Conservation (phyloP, 2,329 filamentous ascomycete species). For the Dendryphion nanum region DNA sequence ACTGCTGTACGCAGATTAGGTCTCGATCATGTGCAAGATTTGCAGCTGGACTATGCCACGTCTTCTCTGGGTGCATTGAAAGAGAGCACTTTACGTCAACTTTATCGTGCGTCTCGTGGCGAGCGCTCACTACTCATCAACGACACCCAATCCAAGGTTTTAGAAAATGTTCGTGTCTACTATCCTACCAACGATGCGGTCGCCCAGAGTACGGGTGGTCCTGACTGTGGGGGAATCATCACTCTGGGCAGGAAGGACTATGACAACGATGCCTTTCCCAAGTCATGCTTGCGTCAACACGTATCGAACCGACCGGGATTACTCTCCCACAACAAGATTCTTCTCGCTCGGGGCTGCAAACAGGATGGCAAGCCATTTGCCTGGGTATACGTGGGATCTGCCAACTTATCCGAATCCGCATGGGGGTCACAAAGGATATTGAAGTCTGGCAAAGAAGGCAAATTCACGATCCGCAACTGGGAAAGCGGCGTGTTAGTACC, state of each 20-base stretch:
- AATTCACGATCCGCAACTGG: conserved; percentile 88
- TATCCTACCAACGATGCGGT: conserved; percentile 47
- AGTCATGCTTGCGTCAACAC: conserved; percentile 70
- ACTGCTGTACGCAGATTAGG: conserved; percentile 53
- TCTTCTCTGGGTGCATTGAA: conserved; percentile 81
- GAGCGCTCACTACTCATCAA: conserved; percentile 6
- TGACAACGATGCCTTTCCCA: conserved; percentile 65
- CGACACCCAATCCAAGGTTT: conserved; percentile 6
- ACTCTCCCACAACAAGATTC: conserved; percentile 84
- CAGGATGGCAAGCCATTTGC: conserved; percentile 44
- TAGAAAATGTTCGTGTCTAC: conserved; percentile 27
- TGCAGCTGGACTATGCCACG: conserved; percentile 73
- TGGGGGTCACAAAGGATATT: conserved; percentile 83
- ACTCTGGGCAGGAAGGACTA: conserved; percentile 75
- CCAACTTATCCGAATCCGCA: conserved; percentile 89
- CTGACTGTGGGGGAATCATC: conserved; percentile 70
- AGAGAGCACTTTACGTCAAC: conserved; percentile 60
- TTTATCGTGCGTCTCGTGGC: conserved; percentile 59
- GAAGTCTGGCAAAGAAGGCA: conserved; percentile 63
- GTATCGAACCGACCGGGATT: conserved; percentile 68
- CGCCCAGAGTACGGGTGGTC: conserved; percentile 61
- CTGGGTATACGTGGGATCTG: conserved; percentile 87
- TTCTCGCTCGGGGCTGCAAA: conserved; percentile 31
- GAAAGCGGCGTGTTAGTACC: conserved; percentile 86
- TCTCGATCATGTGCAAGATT: conserved; percentile 37